phyloP scores from a whole-genome alignment of 2,329 filamentous ascomycete species.

The Zopfia rhizophila region DNA sequence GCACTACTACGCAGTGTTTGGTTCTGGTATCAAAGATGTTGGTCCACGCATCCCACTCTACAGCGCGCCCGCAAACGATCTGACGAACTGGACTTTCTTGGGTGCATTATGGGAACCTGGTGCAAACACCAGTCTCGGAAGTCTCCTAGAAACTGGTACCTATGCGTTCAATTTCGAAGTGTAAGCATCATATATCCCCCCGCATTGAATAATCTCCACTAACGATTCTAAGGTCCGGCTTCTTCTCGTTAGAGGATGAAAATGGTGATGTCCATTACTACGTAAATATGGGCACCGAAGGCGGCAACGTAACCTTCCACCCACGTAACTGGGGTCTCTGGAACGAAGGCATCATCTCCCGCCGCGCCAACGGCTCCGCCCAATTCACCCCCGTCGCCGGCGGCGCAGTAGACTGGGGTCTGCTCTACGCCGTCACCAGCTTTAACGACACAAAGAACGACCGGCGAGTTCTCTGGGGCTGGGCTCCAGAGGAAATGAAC shows the following conservation, averaged over 20 bases:
- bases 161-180: constrained; percentile 62
- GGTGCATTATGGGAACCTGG: constrained; percentile 59
- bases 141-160: constrained; percentile 55
- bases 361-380: constrained; percentile 56
- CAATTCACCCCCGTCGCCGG: constrained; percentile 57
- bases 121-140: constrained; percentile 54
- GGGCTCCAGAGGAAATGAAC: constrained; percentile 57
- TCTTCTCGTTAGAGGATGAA: constrained; percentile 57
- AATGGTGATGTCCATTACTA: constrained; percentile 58
- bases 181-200: constrained; percentile 25
- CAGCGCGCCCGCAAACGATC: constrained; percentile 55
- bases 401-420: constrained; percentile 57
- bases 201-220: constrained; percentile 4
- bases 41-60: constrained; percentile 60
- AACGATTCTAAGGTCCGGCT: constrained; percentile 47
- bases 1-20: constrained; percentile 59
- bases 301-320: constrained; percentile 56
- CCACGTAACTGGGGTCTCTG: constrained; percentile 58
- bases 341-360: constrained; percentile 56
- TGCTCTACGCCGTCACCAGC: constrained; percentile 57
- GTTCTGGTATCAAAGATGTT: constrained; percentile 59
- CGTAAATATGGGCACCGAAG: constrained; percentile 56
- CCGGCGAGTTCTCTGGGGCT: constrained; percentile 60
- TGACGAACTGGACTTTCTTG: constrained; percentile 60
- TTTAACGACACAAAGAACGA: constrained; percentile 62